phyloP scores from a whole-genome alignment of 208 protist species.

The Crithidia bombi region DNA sequence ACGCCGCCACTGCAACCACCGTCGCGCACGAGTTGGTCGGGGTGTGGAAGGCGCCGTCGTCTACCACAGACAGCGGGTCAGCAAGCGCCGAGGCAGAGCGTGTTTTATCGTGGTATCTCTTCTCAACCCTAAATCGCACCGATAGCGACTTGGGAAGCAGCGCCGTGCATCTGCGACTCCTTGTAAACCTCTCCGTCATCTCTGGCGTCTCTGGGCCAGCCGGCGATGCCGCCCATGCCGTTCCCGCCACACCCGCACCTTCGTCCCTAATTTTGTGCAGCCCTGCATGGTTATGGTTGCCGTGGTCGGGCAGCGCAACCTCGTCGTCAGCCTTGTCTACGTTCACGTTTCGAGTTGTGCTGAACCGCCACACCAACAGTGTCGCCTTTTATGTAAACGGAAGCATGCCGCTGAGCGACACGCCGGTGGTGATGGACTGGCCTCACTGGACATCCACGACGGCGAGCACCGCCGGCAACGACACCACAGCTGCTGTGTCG shows the following conservation, averaged over 20 bases:
- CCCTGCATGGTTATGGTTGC: slow-evolving; percentile 21
- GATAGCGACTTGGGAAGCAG: not conserved
- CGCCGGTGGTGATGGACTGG: slow-evolving; percentile 28
- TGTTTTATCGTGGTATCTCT: slow-evolving; percentile 20
- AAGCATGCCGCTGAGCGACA: not conserved
- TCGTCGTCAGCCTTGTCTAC: not conserved
- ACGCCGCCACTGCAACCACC: not conserved
- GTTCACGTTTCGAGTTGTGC: slow-evolving; percentile 21
- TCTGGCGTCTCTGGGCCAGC: not conserved
- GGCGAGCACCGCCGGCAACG: not conserved
- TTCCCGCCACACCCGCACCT: slow-evolving; percentile 10
- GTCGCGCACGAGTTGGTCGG: slow-evolving; percentile 25
- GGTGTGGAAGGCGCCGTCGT: not conserved
- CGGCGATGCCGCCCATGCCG: not conserved
- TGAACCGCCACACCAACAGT: slow-evolving; percentile 24
- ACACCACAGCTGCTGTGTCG: not conserved
- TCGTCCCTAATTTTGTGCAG: slow-evolving; percentile 24
- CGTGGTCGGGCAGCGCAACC: not conserved
- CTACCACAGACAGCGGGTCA: not conserved
- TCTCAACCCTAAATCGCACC: slow-evolving; percentile 11
- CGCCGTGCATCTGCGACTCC: slow-evolving; percentile 16
- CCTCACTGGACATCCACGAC: slow-evolving; percentile 14
- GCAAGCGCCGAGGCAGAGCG: not conserved
- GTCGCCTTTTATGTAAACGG: slow-evolving; percentile 24
- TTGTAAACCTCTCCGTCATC: slow-evolving; percentile 19